Conservation (phyloP, 768 basidiomycete genomes). For the Leccinum disarticulatum region DNA sequence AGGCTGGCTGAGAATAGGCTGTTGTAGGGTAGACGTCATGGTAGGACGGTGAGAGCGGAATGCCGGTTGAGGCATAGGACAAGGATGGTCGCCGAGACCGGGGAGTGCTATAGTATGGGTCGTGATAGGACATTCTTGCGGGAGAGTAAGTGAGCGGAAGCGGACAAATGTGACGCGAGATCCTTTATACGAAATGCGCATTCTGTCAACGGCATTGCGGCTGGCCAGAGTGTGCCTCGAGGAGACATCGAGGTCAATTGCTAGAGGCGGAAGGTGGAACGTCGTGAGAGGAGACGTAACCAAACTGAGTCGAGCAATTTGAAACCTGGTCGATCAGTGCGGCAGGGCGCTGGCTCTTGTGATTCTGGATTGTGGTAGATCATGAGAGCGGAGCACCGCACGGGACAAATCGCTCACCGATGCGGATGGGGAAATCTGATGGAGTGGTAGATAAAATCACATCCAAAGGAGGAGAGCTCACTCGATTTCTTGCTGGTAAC, state of each 20-base stretch:
- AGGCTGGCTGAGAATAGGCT: too few species aligned
- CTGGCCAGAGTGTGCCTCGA: conserved; percentile 28
- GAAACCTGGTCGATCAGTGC: conserved; percentile 17
- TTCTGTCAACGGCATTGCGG: conserved; percentile 18
- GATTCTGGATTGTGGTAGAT: conserved; percentile 4
- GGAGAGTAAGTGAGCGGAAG: conserved; percentile 7
- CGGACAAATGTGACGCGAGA: neutral
- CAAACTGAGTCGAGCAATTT: conserved; percentile 22
- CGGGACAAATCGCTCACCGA: neutral
- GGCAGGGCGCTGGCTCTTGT: conserved; percentile 4
- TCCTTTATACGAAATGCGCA: conserved; percentile 26
- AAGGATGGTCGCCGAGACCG: conserved; percentile 35
- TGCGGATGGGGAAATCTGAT: neutral
- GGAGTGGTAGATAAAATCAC: neutral
- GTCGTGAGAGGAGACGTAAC: conserved; percentile 11
- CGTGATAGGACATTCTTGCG: conserved; percentile 45
- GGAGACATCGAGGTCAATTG: conserved; percentile 26
- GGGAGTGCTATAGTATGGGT: conserved; percentile 35
- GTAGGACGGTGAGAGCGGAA: conserved; percentile 42
- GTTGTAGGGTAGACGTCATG: conserved; percentile 27
- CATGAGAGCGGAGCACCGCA: conserved; percentile 24
- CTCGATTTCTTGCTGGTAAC: neutral
- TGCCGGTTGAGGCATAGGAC: conserved; percentile 31
- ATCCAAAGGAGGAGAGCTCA: neutral
- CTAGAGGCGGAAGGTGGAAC: conserved; percentile 16